Base-by-base conservation (phyloP, 1,284 basidiomycete species). In the Ganoderma boninense region DNA sequence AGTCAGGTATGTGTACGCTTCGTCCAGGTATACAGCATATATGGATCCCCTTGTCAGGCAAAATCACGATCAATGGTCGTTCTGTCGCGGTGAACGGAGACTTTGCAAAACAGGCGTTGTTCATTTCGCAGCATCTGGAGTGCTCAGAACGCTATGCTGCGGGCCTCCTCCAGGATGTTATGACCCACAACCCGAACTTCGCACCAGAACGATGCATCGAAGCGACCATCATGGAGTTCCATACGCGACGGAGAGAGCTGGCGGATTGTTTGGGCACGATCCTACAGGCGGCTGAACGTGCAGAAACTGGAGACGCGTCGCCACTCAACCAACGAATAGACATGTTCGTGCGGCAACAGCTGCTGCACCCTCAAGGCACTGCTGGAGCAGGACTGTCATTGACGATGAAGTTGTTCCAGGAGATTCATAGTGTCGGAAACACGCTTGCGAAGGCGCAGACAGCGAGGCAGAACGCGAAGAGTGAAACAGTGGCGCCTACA, bases 91-190 rank as follows among this genome's bases (percentile, higher is more conserved):
- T 92, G 73, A 95, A 94, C 77, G 80, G 85, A 42, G 91, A 93
- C 78, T 95, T 92, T 80, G 89, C 87, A n/a, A 88, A 87, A 67
- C 94, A 95, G 78, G 88, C 87, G 69, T 79, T 91, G 69, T 94
- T 94, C 79, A 86, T 95, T 65, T 89, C 94, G 0, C 88, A 92
- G 76, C 89, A 94, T 69, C 89, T 96, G 67, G 86, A 89, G 76
- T 90, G 89, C 73, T 95, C 94, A 6, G 94, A 96, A 81, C 88
- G 90, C 74, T 90, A 93, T 78, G 82, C 90, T 64, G 91, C 94
- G 1, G 84, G 84, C 18, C 84, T 95, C n/a, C 84, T 95, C 49
- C 87, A 92, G 69, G 82, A 85, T 35, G 85, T 92, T 59, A 89
- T 90, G 81, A 76, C 86, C 3, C 82, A 86, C 71, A 90, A 91